phyloP scores from a whole-genome alignment of 2,329 filamentous ascomycete genomes.

The Rhynchosporium agropyri region DNA sequence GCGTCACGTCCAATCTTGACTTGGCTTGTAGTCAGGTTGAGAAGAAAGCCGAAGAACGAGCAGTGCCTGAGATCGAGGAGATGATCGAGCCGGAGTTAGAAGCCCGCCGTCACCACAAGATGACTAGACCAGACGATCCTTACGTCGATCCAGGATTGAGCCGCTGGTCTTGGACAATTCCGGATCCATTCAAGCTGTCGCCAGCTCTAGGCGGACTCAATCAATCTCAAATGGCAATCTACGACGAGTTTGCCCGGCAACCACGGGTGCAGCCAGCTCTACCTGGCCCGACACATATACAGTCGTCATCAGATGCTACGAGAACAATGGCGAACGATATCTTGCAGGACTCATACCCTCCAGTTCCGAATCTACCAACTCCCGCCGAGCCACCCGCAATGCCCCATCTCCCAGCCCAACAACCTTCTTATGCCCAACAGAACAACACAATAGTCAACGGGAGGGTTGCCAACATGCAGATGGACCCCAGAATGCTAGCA shows the following conservation, averaged over 20 bases:
- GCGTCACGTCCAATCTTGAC: constrained; percentile 96
- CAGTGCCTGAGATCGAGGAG: constrained; percentile 91
- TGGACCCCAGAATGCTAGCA: constrained; percentile 56
- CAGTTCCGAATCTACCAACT: constrained; percentile 60
- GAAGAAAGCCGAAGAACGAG: constrained; percentile 91
- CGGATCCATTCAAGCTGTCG: constrained; percentile 87
- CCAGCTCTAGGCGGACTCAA: constrained; percentile 75
- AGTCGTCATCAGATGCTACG: constrained; percentile 62
- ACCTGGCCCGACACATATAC: constrained; percentile 57
- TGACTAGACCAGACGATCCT: constrained; percentile 76
- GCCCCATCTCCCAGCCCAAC: constrained; percentile 51
- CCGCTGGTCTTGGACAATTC: constrained; percentile 91
- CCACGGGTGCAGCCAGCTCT: constrained; percentile 64
- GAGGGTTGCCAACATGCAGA: constrained; percentile 47
- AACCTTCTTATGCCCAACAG: constrained; percentile 59
- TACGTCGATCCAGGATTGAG: constrained; percentile 83
- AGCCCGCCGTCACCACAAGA: constrained; percentile 73
- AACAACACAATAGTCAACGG: constrained; percentile 54
- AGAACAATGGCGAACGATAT: constrained; percentile 65
- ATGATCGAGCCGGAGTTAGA: constrained; percentile 84
- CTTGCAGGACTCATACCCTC: constrained; percentile 62
- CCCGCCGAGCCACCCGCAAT: constrained; percentile 61
- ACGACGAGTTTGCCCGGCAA: constrained; percentile 92
- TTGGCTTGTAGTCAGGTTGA: constrained; percentile 92
- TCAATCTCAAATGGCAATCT: constrained; percentile 89